phyloP scores from a whole-genome alignment of 768 basidiomycete genomes.

The Suillus placidus region DNA sequence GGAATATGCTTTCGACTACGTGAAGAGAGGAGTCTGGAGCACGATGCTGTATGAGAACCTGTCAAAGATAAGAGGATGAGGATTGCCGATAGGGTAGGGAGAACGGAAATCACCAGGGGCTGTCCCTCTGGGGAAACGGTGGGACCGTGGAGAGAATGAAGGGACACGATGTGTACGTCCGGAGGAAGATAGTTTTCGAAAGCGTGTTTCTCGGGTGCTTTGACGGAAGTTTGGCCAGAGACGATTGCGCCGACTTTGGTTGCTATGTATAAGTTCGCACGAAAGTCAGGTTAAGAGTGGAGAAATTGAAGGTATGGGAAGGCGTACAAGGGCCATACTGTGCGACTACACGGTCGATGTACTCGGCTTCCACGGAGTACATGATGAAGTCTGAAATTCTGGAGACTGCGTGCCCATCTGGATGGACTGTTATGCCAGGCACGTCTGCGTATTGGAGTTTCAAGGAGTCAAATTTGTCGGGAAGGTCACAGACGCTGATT shows the following conservation, averaged over 20 bases:
- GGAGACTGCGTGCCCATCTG: conserved; percentile 87
- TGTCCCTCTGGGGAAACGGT: conserved; percentile 86
- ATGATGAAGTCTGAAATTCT: conserved; percentile 91
- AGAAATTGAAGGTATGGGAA: not conserved
- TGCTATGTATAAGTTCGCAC: conserved; percentile 47
- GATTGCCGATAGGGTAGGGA: not conserved
- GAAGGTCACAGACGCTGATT: conserved; percentile 88
- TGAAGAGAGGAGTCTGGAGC: conserved; percentile 70
- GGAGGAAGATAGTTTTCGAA: conserved; percentile 86
- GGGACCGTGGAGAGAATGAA: conserved; percentile 95
- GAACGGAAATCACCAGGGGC: conserved; percentile 66
- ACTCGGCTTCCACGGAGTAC: conserved; percentile 94
- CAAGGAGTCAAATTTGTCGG: conserved; percentile 69
- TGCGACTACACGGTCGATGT: conserved; percentile 78
- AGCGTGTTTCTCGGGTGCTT: conserved; percentile 88
- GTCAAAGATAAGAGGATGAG: conserved; percentile 9
- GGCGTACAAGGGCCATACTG: conserved; percentile 89
- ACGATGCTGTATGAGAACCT: conserved; percentile 91
- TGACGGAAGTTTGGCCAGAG: conserved; percentile 95
- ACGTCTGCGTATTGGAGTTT: conserved; percentile 57
- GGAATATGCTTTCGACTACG: conserved; percentile 82
- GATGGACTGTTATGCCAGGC: conserved; percentile 66
- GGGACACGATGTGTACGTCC: conserved; percentile 88
- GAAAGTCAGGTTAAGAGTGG: conserved; percentile 8
- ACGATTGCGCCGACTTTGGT: conserved; percentile 93